Evolutionary conservation across 176 grass and related monocot genomes (phyloP), one percentile per base, ranked within the genome.

Genomic region (Microstegium vimineum): DNA sequence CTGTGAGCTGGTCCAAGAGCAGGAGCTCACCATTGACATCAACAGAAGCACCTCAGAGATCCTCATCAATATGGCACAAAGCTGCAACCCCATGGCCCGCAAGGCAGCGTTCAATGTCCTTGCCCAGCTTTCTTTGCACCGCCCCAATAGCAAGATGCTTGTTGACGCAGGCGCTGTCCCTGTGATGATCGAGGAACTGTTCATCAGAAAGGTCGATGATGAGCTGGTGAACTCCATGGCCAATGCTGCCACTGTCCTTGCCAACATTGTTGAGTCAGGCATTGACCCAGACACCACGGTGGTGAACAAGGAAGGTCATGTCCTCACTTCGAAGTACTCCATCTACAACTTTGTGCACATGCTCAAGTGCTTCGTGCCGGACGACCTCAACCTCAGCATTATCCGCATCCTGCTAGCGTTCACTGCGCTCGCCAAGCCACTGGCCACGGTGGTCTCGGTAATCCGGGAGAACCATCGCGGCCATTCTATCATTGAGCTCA

Each of bases 251-350:
- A 33, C 45, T 1, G 32, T 94, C 67, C 90, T 98, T 56, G 86
- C 92, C 38, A 94, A 91, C 78, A 86, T 98, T 46, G 49, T 93
- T 11, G 92, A 94, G 41, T 84, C 88, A 35, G 90, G 85, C 45
- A 87, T 81, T 28, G 87, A 94, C 80, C 90, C 83, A 23, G 86
- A 91, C 3, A 89, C 73, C 72, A 94, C 84, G 11, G 54, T 83
- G 75, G 92, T 93, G 66, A 94, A 94, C 82, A 98, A 94, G 86
- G 87, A 98, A 62, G 95, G 95, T n/a, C 92, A 98, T 25, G 88
- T 89, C 73, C 75, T 98, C 66, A 90, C 89, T 28, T 98, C 95
- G 30, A 94, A 93, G 60, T 93, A 98, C 62, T 91, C 90, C 40
- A 89, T 98, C 56, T 98, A 94, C 52, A 98, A 93, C 83, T 80